Evolutionary conservation across 2,329 filamentous ascomycete genomes (phyloP), one percentile per base, ranked within the genome.

Genomic region (Zymoseptoria brevis): DNA sequence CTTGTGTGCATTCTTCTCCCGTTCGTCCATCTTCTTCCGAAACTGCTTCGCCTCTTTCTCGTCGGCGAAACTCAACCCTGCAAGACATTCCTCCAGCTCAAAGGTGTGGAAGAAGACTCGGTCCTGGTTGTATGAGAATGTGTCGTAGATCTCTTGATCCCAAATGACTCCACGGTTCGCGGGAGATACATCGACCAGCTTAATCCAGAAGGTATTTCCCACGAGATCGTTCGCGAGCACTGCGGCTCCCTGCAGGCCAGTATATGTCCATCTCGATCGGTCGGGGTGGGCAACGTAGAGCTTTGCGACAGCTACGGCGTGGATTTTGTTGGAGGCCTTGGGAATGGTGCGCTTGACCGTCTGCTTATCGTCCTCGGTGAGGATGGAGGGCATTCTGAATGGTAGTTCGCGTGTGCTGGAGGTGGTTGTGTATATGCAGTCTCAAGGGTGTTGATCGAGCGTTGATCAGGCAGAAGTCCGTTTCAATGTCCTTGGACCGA

Each of bases 41-140:
- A 99, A 97, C 60, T 90, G 89, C 76, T 90, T 95, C 35, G 94
- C 94, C 77, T 99, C 94, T 76, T 96, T 97, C 79, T 97, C 94
- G 74, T 97, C 94, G 62, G 88, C 86, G 70, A 99, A 99, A 22
- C 90, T 96, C 61, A 99, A 78, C 0, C 87, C 94, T 5, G 91
- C 94, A 61, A 95, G 78, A 70, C 91, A 97, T 64, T 95, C 86
- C 75, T 97, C 92, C 58, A 96, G 83, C 77, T 99, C 94, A 73
- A 99, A 99, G 5, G 90, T 91, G 76, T 97, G 92, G 77, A 99
- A 99, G 77, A 96, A 99, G 61, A 90, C 93, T 62, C 94, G 87
- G 74, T 99, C 94, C 72, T 96, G 93, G 76, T 96, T 96, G 80
- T 97, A 99, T 64, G 82, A 81, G 81, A 96, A 97, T 55, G 86